These are phyloP conservation scores for Sisymbrium altissimum DNA, from an alignment of 345 rosid genomes.

Conservation along the genomic window DNA sequence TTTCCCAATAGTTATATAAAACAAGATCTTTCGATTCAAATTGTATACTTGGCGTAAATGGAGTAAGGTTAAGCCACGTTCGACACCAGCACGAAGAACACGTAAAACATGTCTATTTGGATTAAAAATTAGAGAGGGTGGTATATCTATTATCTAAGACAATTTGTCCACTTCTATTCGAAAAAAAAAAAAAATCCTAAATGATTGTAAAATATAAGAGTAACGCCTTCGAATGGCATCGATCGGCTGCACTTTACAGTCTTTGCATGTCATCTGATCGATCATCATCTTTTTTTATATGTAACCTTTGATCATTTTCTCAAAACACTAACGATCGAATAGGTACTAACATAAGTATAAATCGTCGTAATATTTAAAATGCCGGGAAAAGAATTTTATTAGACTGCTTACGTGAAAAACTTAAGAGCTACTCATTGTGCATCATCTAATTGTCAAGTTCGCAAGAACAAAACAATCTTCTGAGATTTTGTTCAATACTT, in stretches of 20 bases:
- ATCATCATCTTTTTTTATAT: background rate
- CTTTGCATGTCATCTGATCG: background rate
- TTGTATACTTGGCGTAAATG: background rate
- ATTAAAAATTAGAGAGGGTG: background rate
- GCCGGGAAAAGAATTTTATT: background rate
- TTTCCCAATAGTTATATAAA: background rate
- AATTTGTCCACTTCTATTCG: background rate
- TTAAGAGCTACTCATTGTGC: constrained; percentile 13
- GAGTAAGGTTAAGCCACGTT: background rate
- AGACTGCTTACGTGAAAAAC: background rate
- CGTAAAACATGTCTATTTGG: background rate
- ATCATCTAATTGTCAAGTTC: constrained; percentile 17
- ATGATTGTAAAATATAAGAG: background rate
- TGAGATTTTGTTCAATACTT: background rate
- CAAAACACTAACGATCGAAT: background rate
- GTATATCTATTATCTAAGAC: background rate
- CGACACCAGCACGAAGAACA: background rate
- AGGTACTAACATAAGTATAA: background rate
- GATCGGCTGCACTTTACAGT: background rate
- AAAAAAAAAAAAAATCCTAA: background rate
- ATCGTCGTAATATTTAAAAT: background rate
- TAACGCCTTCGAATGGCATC: background rate
- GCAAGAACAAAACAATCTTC: background rate
- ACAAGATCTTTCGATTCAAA: background rate
- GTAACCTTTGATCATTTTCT: background rate